phyloP scores from a whole-genome alignment of 164 flowering plant genomes.

The Buxus sempervirens region DNA sequence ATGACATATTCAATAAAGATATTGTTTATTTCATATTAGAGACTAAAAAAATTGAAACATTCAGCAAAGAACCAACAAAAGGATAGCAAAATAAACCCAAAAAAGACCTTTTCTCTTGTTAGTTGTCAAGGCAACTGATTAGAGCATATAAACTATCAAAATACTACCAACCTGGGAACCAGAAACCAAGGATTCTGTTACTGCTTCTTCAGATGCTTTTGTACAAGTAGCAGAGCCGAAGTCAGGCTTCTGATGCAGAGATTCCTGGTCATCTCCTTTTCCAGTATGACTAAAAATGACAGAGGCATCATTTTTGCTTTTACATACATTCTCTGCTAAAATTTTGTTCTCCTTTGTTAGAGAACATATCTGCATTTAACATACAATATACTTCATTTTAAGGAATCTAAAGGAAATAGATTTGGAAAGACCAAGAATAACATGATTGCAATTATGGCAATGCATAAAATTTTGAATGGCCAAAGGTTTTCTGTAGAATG shows the following conservation, averaged over 20 bases:
- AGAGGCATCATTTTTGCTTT: constrained; percentile 15
- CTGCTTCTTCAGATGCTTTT: constrained; percentile 27
- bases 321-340: constrained; percentile 27
- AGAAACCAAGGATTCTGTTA: constrained; percentile 17
- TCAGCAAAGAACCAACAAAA: not conserved
- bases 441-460: not conserved
- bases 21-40: not conserved
- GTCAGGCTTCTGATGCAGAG: constrained; percentile 18
- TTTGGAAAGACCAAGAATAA: not conserved
- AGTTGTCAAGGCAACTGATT: not conserved
- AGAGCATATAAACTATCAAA: not conserved
- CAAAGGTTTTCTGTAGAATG: too few relatives aligned
- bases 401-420: not conserved
- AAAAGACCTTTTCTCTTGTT: not conserved
- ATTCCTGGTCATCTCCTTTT: constrained; percentile 17
- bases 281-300: not conserved
- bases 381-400: not conserved
- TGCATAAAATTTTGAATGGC: too few relatives aligned
- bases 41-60: too few relatives aligned
- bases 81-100: not conserved
- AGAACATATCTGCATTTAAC: constrained; percentile 49
- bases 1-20: not conserved
- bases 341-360: constrained; percentile 39
- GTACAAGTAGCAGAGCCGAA: constrained; percentile 16
- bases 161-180: constrained; percentile 33